Base-by-base conservation (phyloP, 345 rosid genomes). In the Camelina neglecta region DNA sequence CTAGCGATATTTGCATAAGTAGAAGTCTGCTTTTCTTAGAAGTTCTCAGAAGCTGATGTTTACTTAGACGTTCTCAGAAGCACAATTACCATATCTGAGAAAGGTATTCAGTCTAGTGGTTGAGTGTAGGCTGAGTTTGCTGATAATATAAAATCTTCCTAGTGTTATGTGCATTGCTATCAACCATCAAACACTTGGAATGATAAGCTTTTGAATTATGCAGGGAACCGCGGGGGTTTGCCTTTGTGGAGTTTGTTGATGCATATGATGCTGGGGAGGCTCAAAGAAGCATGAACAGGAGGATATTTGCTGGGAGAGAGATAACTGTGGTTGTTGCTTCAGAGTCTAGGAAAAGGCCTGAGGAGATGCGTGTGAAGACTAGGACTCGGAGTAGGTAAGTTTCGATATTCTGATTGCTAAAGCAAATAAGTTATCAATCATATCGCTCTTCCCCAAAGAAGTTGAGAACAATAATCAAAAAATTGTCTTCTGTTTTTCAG, bases 211-310 rank as follows among this genome's bases (percentile, higher is more conserved):
- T 31, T 55, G 71, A 44, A 51, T 50, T 48, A 35, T 82, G 75
- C 82, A 95, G 99, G 82, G 83, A 89, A 80, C 99, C 98, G 55
- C 88, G 97, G 41, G 99, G 98, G 24, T 92, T 95, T 90, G 99
- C 97, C 11, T 95, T 95, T 86, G 96, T 95, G 82, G 91, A 95
- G 86, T 92, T 92, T 84, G 90, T 95, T 79, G 98, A 95, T 81
- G 78, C 93, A 20, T 84, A 82, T 79, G 99, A 93, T 61, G 97
- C 99, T 39, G 69, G 84, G 20, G 96, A 90, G 81, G 99, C 98
- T 74, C 98, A 90, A 72, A 85, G 86, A 68, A 89, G 91, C 58
- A 89, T 95, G 99, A 85, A 95, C 73, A 91, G 98, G 45, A 86
- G 89, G 68, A 78, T 80, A 10, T 87, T 92, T 87, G 97, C 85